Conservation (phyloP, 2,329 filamentous ascomycete species). For the Uncinocarpus reesii region DNA sequence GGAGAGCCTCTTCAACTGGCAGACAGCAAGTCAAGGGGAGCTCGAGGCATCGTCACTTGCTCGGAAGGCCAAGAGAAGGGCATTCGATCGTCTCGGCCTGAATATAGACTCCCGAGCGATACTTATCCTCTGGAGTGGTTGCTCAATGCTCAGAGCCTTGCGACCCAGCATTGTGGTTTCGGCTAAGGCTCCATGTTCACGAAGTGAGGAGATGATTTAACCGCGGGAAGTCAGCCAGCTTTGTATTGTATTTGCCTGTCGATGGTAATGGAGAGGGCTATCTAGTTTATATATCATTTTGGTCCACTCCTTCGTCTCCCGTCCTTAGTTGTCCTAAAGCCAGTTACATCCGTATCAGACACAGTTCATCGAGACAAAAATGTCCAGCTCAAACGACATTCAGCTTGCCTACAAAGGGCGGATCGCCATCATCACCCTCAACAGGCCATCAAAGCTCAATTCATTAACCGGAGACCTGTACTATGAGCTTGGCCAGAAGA, state of each 20-base stretch:
- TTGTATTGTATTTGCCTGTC: not conserved
- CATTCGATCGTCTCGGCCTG: no score
- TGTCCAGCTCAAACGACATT: constrained; percentile 37
- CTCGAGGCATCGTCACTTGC: not conserved
- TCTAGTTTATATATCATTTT: not conserved
- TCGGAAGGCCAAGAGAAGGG: not conserved
- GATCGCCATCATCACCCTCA: constrained; percentile 75
- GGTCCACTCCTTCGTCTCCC: not conserved
- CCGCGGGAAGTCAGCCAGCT: constrained; percentile 1
- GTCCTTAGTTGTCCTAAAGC: not conserved
- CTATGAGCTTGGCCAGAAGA: constrained; percentile 60
- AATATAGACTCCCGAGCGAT: no score
- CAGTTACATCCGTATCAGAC: no score
- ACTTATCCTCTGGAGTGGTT: no score
- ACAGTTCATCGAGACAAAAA: not conserved
- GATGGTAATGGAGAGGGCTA: not conserved
- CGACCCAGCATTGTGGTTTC: no score
- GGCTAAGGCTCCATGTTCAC: not conserved
- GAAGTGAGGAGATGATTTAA: constrained; percentile 1
- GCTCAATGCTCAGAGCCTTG: not conserved
- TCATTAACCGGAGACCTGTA: constrained; percentile 64
- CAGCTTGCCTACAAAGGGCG: constrained; percentile 56
- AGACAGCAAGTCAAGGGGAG: not conserved
- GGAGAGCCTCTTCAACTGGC: no score
- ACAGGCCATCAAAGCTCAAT: constrained; percentile 78